These are phyloP conservation scores for Didymella arachidicola DNA, from an alignment of 2,329 filamentous ascomycete species.

Conservation along the genomic window DNA sequence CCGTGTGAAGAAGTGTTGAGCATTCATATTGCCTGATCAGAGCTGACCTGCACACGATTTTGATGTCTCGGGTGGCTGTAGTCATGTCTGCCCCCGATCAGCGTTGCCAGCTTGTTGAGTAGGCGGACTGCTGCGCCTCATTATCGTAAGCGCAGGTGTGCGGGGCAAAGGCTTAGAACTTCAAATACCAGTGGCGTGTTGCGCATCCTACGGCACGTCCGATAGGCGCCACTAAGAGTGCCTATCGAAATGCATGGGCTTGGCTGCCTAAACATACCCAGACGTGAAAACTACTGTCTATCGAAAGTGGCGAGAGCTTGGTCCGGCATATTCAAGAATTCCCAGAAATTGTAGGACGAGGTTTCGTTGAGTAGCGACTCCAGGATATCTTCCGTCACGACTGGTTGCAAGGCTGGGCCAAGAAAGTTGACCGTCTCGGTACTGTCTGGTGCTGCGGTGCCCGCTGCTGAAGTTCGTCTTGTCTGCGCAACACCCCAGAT, in stretches of 20 bases:
- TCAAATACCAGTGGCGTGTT: not conserved
- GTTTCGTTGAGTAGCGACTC: conserved; percentile 13
- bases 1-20: not conserved
- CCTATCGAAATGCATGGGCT: not conserved
- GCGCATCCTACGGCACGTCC: not conserved
- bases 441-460: not conserved
- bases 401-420: not conserved
- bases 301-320: not conserved
- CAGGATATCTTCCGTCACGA: conserved; percentile 8
- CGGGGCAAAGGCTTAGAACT: not conserved
- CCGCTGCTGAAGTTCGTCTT: not conserved
- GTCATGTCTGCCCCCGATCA: too few species aligned
- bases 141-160: not conserved
- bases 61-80: too few species aligned
- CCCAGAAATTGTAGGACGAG: conserved; percentile 16
- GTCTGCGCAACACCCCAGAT: conserved; percentile 8
- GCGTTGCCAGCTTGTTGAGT: not conserved
- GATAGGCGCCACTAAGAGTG: not conserved
- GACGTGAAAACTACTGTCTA: not conserved
- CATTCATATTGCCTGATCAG: not conserved
- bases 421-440: not conserved
- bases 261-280: not conserved
- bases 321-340: conserved; percentile 12
- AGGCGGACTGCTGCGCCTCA: not conserved
- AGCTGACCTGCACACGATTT: not conserved